Percentiles rank a stretch among this genome's conserved stretches.
These are phyloP conservation scores for Lantana camara DNA, from an alignment of 257 asterid genomes.

Conservation along the genomic window DNA sequence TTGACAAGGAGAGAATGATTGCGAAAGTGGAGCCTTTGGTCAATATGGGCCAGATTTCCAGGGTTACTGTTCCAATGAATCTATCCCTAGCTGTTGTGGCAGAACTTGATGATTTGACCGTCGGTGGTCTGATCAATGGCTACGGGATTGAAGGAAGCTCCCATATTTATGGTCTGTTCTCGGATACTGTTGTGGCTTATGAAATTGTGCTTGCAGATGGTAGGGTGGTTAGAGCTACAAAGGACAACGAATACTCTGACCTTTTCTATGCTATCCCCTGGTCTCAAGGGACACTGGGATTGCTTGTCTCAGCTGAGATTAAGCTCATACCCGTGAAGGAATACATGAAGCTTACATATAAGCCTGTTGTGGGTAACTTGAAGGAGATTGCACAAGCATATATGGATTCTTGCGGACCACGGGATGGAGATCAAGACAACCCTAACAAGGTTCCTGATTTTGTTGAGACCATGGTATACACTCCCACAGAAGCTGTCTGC, in stretches of 20 bases:
- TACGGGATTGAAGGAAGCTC: conserved; percentile 98
- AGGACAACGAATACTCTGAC: conserved; percentile 85
- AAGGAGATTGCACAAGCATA: conserved; percentile 83
- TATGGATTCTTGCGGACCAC: conserved; percentile 78
- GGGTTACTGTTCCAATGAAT: conserved; percentile 89
- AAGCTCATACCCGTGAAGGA: conserved; percentile 90
- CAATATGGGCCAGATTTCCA: conserved; percentile 88
- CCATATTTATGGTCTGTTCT: conserved; percentile 82
- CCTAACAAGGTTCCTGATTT: conserved; percentile 84
- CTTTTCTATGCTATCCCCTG: conserved; percentile 91
- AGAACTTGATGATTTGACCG: conserved; percentile 94
- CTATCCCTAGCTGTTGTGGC: conserved; percentile 92
- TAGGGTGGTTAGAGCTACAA: conserved; percentile 79
- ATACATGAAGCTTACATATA: conserved; percentile 87
- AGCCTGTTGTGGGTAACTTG: conserved; percentile 74
- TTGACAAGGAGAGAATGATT: conserved; percentile 77
- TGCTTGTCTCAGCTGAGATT: conserved; percentile 93
- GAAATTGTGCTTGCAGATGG: conserved; percentile 92
- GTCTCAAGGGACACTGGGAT: conserved; percentile 98
- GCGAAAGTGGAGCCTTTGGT: conserved; percentile 95
- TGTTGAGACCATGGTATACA: conserved; percentile 86
- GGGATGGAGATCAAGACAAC: conserved; percentile 90
- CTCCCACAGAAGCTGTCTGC: conserved; percentile 74
- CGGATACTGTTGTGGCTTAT: conserved; percentile 92
- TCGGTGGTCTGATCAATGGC: conserved; percentile 95